Base-by-base conservation (phyloP, 2,329 filamentous ascomycete genomes). In the Arachnomyces sp. region DNA sequence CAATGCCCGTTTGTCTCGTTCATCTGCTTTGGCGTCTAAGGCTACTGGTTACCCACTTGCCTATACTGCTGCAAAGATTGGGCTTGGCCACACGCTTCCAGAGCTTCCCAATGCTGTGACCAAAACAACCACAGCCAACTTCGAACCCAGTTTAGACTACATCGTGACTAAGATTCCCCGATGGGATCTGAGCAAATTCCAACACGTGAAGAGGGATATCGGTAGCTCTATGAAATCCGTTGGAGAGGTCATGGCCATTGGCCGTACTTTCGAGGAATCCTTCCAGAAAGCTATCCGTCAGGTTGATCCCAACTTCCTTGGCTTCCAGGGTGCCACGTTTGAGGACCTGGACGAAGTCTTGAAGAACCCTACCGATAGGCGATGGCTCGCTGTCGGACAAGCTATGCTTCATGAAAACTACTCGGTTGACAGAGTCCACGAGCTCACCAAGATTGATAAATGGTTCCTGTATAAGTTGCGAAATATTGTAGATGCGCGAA, bases 401-500 rank as follows among this genome's bases (percentile, higher is more conserved):
- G 92, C 92, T 50, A 93, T 98, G 87, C 80, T 95, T 51, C 88
- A 96, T 72, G 88, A 95, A 69, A 84, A 84, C 65, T 98, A 98
- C 73, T 80, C 86, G 2, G 88, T 95, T 34, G 90, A 98, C 50
- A 81, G 77, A 63, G 75, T 98, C 12, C 88, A 96, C 61, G 87
- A 95, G 5, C 72, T 98, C 53, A 94, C 85, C 69, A 95, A 95
- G 76, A 98, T 98, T 56, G 92, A 96, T 72, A 95, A 94, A 69
- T 96, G 92, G 92, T 98, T 98, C 75, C 71, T 98, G 54, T 80
- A 95, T 80, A 96, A 98, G 77, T 80, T 98, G 38, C 82, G 95
- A 70, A 96, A 96, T 72, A 86, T 98, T 56, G 92, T 95, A 38
- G 79, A 96, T 65, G 89, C 84, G 71, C 86, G 84, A 44, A 80